phyloP scores from a whole-genome alignment of 306 rosid species.

The Delonix regia region DNA sequence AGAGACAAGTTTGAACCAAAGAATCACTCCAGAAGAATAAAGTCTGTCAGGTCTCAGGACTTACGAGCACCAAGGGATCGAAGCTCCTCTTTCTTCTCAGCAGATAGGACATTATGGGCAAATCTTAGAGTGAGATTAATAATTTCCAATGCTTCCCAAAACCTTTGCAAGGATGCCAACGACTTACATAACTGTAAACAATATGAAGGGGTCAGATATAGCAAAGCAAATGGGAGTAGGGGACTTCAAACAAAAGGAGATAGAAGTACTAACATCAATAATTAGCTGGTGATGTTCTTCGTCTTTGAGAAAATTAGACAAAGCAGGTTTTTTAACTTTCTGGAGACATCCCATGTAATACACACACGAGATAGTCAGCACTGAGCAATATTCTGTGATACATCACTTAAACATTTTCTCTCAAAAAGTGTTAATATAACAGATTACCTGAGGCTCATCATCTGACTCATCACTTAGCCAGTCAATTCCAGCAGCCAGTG shows the following conservation, averaged over 20 bases:
- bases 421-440: constrained; percentile 13
- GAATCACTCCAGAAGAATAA: constrained; percentile 13
- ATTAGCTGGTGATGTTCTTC: constrained; percentile 73
- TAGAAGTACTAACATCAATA: constrained; percentile 64
- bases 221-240: constrained; percentile 2
- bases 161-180: constrained; percentile 73
- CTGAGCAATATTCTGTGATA: constrained; percentile 9
- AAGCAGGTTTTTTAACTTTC: constrained; percentile 60
- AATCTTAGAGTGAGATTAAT: constrained; percentile 69
- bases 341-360: constrained; percentile 44
- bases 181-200: constrained; percentile 79
- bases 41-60: constrained; percentile 34
- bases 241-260: not conserved
- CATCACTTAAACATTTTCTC: constrained; percentile 29
- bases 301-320: constrained; percentile 67
- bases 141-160: constrained; percentile 81
- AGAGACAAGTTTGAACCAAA: constrained; percentile 26
- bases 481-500: constrained; percentile 73
- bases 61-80: constrained; percentile 89
- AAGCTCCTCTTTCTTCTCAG: constrained; percentile 74
- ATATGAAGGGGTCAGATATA: constrained; percentile 30
- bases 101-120: constrained; percentile 54
- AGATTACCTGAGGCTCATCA: constrained; percentile 61
- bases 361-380: constrained; percentile 27
- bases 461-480: constrained; percentile 81